These are phyloP conservation scores for Lactifluus volemus DNA, from an alignment of 768 basidiomycete genomes.

Conservation along the genomic window DNA sequence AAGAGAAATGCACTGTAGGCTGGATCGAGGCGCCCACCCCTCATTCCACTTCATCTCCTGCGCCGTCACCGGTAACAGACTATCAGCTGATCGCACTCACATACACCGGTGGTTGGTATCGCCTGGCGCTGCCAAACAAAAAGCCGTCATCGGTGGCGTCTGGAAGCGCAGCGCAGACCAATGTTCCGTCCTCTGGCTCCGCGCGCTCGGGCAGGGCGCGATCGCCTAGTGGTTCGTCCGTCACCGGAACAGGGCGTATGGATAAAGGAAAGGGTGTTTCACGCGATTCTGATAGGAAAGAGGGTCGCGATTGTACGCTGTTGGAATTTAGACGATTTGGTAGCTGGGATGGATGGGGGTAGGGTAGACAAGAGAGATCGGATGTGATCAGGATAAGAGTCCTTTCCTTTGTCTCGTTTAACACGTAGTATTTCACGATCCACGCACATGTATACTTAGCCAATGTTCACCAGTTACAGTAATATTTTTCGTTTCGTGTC, in stretches of 20 bases:
- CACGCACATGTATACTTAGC: slow-evolving; percentile 14
- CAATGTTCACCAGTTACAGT: not conserved
- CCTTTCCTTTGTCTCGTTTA: not conserved
- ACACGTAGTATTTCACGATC: not conserved
- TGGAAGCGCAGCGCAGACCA: slow-evolving; percentile 19
- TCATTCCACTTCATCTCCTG: slow-evolving; percentile 29
- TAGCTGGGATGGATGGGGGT: slow-evolving; percentile 79
- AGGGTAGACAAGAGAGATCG: slow-evolving; percentile 26
- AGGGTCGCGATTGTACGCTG: slow-evolving; percentile 56
- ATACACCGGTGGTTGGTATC: slow-evolving; percentile 89
- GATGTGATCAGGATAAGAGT: slow-evolving; percentile 2
- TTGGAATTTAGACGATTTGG: slow-evolving; percentile 78
- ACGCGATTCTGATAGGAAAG: slow-evolving; percentile 47
- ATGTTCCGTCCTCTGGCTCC: slow-evolving; percentile 27
- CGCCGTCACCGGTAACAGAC: slow-evolving; percentile 29
- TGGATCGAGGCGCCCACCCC: slow-evolving; percentile 58
- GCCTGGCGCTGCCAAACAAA: slow-evolving; percentile 52
- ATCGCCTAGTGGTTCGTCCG: slow-evolving; percentile 49
- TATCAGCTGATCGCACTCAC: slow-evolving; percentile 81
- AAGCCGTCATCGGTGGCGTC: slow-evolving; percentile 22
- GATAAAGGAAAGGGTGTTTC: slow-evolving; percentile 59
- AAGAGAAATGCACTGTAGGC: slow-evolving; percentile 81
- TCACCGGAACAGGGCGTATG: slow-evolving; percentile 36
- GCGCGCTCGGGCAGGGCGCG: slow-evolving; percentile 41
- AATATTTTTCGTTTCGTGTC: not conserved